Evolutionary conservation across 768 basidiomycete genomes (phyloP).

Genomic region (Pilatotrama ljubarskyi): DNA sequence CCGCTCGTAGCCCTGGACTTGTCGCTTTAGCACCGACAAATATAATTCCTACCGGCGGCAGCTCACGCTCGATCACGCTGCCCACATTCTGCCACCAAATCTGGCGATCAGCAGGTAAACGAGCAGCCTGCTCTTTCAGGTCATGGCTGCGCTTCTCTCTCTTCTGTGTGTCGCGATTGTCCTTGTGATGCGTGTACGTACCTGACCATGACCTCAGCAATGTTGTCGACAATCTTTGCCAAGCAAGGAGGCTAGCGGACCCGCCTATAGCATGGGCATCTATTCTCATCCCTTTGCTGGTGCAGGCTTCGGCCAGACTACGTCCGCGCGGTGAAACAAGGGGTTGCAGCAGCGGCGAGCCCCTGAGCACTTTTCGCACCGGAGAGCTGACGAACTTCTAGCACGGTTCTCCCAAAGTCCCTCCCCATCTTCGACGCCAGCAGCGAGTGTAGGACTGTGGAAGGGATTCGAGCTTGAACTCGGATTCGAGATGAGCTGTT

Average conservation of each 20-base stretch:
- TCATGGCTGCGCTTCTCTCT: not conserved
- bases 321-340: not conserved
- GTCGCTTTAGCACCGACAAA: slow-evolving; percentile 1
- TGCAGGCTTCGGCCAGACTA: not conserved
- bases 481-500: too few species aligned
- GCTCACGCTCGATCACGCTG: not conserved
- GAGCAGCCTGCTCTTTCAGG: not conserved
- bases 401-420: too few species aligned
- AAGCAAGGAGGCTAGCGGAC: too few species aligned
- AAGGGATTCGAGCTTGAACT: not conserved
- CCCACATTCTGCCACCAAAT: not conserved
- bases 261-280: not conserved
- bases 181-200: slow-evolving; percentile 1
- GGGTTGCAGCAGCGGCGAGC: too few species aligned
- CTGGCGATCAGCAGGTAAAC: slow-evolving; percentile 9
- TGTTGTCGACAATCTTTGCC: not conserved
- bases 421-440: too few species aligned
- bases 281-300: not conserved
- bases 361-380: too few species aligned
- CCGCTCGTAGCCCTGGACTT: not conserved
- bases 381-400: too few species aligned
- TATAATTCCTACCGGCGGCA: not conserved
- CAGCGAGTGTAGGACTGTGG: too few species aligned
- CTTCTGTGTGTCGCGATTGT: not conserved
- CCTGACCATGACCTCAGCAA: slow-evolving; percentile 1